Conservation (phyloP, 179 eudicot species). For the Patellifolia procumbens region DNA sequence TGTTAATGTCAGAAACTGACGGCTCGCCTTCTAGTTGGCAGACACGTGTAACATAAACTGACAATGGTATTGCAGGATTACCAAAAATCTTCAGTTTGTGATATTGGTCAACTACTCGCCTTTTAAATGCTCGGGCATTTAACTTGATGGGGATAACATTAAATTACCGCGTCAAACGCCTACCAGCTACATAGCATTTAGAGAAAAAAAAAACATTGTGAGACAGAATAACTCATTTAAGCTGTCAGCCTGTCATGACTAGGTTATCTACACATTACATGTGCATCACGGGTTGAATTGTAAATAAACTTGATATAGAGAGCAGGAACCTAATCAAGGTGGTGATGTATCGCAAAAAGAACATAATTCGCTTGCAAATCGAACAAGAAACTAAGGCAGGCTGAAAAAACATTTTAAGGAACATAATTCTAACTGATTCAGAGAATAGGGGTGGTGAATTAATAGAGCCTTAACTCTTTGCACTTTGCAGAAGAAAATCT, state of each 20-base stretch:
- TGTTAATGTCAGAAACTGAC: background rate
- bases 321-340: background rate
- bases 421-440: background rate
- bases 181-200: background rate
- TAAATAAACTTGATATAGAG: background rate
- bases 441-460: background rate
- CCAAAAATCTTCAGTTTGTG: background rate
- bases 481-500: background rate
- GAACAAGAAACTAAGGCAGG: background rate
- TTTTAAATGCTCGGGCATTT: too few species aligned
- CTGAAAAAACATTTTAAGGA: background rate
- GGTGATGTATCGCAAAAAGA: background rate
- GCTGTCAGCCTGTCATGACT: too few species aligned
- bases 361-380: background rate
- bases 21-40: too few species aligned
- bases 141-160: too few species aligned
- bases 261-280: background rate
- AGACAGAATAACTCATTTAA: background rate
- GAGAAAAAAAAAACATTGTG: too few species aligned
- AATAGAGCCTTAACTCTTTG: background rate
- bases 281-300: background rate
- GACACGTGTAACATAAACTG: too few species aligned
- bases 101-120: background rate
- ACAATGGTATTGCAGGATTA: too few species aligned
- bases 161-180: too few species aligned